Evolutionary conservation across 1,284 basidiomycete genomes (phyloP).

Genomic region (Pseudomicrostroma phylloplanum): DNA sequence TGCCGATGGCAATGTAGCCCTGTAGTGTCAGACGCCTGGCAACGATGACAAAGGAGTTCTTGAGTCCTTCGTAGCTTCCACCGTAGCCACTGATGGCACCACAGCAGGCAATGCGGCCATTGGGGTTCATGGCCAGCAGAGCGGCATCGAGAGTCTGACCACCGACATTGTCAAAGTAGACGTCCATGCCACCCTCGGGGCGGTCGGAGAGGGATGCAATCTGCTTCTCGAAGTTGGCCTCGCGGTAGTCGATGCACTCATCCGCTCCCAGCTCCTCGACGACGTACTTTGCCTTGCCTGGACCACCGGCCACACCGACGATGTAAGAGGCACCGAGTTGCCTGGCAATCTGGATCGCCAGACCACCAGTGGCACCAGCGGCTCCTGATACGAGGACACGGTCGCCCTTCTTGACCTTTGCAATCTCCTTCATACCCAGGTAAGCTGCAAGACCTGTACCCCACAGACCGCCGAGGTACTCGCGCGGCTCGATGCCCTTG

Average conservation of each 20-base stretch:
- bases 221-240: slow-evolving; percentile 1
- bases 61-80: slow-evolving; percentile 7
- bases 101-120: slow-evolving; percentile 15
- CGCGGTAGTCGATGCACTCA: slow-evolving; percentile 12
- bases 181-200: slow-evolving; percentile 11
- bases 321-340: not conserved
- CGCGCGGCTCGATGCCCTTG: not conserved
- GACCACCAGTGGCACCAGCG: slow-evolving; percentile 15
- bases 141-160: slow-evolving; percentile 15
- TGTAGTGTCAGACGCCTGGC: not conserved
- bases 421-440: slow-evolving; percentile 12
- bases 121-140: slow-evolving; percentile 11
- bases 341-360: slow-evolving; percentile 3
- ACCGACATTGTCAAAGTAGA: slow-evolving; percentile 18
- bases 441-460: slow-evolving; percentile 12
- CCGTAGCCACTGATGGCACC: slow-evolving; percentile 13
- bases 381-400: slow-evolving; percentile 15
- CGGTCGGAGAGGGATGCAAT: slow-evolving; percentile 8
- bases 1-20: slow-evolving; percentile 1
- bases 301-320: slow-evolving; percentile 1
- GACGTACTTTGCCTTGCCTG: slow-evolving; percentile 5
- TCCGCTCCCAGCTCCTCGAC: slow-evolving; percentile 14
- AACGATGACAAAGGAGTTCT: not conserved
- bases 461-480: slow-evolving; percentile 9
- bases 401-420: slow-evolving; percentile 12